Percentiles rank a stretch among this genome's conserved stretches.
Evolutionary conservation across 2,329 filamentous ascomycete species (phyloP).

Genomic region (Exophiala mesophila): DNA sequence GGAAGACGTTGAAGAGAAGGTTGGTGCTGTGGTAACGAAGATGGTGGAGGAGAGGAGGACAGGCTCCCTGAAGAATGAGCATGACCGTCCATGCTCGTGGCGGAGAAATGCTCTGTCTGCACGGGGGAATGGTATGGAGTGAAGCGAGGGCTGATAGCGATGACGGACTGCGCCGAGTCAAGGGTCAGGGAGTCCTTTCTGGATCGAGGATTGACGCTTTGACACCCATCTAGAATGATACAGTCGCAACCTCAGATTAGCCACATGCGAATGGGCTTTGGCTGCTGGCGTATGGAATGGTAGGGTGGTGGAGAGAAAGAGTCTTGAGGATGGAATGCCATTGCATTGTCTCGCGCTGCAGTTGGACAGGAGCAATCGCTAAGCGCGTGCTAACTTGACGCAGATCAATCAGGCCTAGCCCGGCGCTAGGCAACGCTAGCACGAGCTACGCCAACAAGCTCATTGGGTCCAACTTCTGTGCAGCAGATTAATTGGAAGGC

Average conservation of each 20-base stretch:
- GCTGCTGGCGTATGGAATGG: not conserved
- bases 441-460: constrained; percentile 2
- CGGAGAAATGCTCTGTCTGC: constrained; percentile 1
- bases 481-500: constrained; percentile 10
- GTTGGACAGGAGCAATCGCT: constrained; percentile 13
- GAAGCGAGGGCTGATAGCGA: constrained; percentile 2
- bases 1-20: constrained; percentile 17
- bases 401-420: constrained; percentile 13
- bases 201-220: constrained; percentile 19
- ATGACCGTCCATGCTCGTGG: constrained; percentile 17
- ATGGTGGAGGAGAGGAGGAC: constrained; percentile 19
- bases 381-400: constrained; percentile 5
- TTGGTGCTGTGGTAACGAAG: constrained; percentile 16
- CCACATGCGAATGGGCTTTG: constrained; percentile 15
- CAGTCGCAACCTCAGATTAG: constrained; percentile 25
- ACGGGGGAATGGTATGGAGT: constrained; percentile 6
- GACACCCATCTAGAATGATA: constrained; percentile 20
- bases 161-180: constrained; percentile 2
- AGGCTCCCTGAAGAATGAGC: constrained; percentile 11
- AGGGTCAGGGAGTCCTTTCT: not conserved
- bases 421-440: not conserved
- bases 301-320: constrained; percentile 13
- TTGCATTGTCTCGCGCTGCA: not conserved
- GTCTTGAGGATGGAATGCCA: constrained; percentile 6
- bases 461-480: constrained; percentile 4